Percentiles rank a stretch among this genome's conserved stretches.
Evolutionary conservation across 768 basidiomycete genomes (phyloP).

Genomic region (Lactarius vividus): DNA sequence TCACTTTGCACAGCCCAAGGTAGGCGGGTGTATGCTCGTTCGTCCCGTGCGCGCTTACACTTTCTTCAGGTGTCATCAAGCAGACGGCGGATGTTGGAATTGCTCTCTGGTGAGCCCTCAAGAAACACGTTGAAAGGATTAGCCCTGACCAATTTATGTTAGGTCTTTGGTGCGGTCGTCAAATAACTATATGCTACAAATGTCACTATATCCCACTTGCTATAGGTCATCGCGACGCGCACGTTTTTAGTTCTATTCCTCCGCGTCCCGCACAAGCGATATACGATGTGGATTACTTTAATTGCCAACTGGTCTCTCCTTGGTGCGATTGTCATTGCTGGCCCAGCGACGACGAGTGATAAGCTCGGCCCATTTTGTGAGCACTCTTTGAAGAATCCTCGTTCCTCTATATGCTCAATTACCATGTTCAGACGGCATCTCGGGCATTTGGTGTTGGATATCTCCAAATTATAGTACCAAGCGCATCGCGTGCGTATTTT

Average conservation of each 20-base stretch:
- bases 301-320: constrained; percentile 46
- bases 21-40: not conserved
- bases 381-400: constrained; percentile 24
- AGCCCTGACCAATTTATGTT: not conserved
- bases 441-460: constrained; percentile 59
- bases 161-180: constrained; percentile 22
- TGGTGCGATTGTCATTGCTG: constrained; percentile 44
- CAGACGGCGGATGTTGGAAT: constrained; percentile 50
- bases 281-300: constrained; percentile 40
- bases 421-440: constrained; percentile 42
- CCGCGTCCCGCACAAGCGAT: constrained; percentile 36
- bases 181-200: not conserved
- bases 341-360: constrained; percentile 40
- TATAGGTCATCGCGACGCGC: constrained; percentile 46
- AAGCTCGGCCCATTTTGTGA: constrained; percentile 48
- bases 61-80: constrained; percentile 38
- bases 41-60: constrained; percentile 21
- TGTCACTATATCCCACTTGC: not conserved
- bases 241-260: constrained; percentile 51
- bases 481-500: constrained; percentile 43
- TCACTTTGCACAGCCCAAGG: constrained; percentile 46
- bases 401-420: not conserved
- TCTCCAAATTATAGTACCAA: constrained; percentile 41
- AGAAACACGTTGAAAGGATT: not conserved
- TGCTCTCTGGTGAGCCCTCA: constrained; percentile 41